Conservation (phyloP, 75 land plant species). For the Ceratopteris richardii region DNA sequence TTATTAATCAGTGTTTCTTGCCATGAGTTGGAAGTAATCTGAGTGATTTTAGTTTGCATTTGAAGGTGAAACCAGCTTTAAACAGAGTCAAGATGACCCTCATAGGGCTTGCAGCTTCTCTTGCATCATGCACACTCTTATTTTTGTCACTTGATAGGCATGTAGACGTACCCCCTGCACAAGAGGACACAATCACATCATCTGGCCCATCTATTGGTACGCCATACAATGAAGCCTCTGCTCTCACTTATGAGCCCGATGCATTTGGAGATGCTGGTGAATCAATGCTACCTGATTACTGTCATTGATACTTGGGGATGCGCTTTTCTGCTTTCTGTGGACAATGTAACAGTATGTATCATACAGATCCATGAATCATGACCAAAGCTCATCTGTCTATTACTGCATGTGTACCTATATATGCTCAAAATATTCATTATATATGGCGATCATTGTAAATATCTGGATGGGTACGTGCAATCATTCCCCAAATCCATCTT, state of each 20-base stretch:
- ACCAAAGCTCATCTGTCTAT: no score
- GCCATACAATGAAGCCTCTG: slow-evolving; percentile 69
- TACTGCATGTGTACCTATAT: no score
- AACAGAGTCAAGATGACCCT: slow-evolving; percentile 74
- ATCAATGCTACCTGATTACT: slow-evolving; percentile 17
- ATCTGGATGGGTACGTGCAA: no score
- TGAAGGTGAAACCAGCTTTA: slow-evolving; percentile 84
- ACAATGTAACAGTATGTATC: no score
- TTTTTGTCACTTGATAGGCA: slow-evolving; percentile 36
- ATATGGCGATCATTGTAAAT: no score
- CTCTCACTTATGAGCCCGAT: slow-evolving; percentile 85
- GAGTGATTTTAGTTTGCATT: background rate
- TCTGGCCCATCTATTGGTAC: slow-evolving; percentile 27
- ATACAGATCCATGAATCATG: no score
- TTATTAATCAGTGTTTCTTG: no score
- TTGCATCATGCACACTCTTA: slow-evolving; percentile 37
- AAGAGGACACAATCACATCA: slow-evolving; percentile 11
- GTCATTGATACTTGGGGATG: slow-evolving; percentile 5
- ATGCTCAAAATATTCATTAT: no score
- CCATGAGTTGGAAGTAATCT: background rate
- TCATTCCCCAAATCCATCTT: no score
- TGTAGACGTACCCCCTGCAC: background rate
- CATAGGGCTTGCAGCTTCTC: slow-evolving; percentile 53
- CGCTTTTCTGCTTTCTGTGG: no score
- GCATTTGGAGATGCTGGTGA: slow-evolving; percentile 65